A percentile compares a stretch with the other conserved stretches of the same genome.
Evolutionary conservation across 352 stramenopile species (phyloP).

Genomic region (Globisporangium sylvaticum): DNA sequence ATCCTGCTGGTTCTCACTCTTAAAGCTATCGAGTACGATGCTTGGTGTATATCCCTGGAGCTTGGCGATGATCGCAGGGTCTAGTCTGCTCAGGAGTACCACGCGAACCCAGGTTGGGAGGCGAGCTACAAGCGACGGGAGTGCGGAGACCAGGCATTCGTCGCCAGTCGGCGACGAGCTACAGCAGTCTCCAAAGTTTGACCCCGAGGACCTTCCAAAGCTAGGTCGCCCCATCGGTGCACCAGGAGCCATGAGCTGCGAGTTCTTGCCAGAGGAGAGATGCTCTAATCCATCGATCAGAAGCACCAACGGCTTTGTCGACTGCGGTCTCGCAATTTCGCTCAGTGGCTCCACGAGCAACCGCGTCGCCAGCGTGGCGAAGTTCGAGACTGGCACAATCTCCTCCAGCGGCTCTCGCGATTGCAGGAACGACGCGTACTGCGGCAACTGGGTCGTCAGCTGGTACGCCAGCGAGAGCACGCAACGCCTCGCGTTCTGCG

Average conservation of each 20-base stretch:
- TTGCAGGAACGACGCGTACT: conserved; percentile 65
- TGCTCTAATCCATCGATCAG: conserved; percentile 70
- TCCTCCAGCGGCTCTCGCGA: conserved; percentile 68
- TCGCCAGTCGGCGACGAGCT: conserved; percentile 15
- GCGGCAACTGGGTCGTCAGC: conserved; percentile 66
- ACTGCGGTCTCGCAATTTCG: conserved; percentile 48
- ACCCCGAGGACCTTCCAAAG: conserved; percentile 15
- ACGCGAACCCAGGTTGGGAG: conserved; percentile 68
- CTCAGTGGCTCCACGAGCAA: conserved; percentile 63
- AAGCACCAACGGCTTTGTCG: conserved; percentile 51
- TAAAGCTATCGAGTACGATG: conserved; percentile 41
- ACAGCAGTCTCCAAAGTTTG: background rate
- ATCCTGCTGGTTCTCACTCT: conserved; percentile 47
- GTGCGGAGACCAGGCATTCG: conserved; percentile 57
- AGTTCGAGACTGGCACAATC: conserved; percentile 68
- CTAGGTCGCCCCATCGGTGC: conserved; percentile 11
- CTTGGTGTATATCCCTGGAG: conserved; percentile 48
- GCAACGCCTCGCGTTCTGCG: conserved; percentile 56
- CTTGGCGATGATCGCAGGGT: conserved; percentile 50
- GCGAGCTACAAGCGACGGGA: conserved; percentile 42
- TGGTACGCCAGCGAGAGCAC: conserved; percentile 71
- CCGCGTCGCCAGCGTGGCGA: conserved; percentile 43
- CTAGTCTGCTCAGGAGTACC: conserved; percentile 61
- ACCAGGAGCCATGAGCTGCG: conserved; percentile 14
- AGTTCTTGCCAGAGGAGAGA: background rate